Conservation (phyloP, 2,329 filamentous ascomycete genomes). For the Colletotrichum navitas region DNA sequence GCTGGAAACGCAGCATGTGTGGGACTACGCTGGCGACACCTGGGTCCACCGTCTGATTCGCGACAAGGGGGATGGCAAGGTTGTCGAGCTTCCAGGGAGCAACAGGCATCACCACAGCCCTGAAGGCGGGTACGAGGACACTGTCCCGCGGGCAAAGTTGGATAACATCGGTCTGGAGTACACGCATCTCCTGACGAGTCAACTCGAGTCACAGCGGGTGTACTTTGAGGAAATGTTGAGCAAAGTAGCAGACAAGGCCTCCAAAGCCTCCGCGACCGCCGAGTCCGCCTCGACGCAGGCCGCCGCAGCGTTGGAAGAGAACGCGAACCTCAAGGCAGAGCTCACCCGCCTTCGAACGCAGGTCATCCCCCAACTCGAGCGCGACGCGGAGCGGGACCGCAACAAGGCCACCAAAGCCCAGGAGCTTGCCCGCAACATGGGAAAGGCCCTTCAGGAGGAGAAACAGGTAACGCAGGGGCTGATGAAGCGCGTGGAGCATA, state of each 20-base stretch:
- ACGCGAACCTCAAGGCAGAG: slow-evolving; percentile 53
- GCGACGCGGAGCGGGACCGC: slow-evolving; percentile 76
- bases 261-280: slow-evolving; percentile 76
- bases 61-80: slow-evolving; percentile 91
- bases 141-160: slow-evolving; percentile 76
- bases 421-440: slow-evolving; percentile 79
- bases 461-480: slow-evolving; percentile 86
- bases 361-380: slow-evolving; percentile 77
- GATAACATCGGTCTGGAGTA: slow-evolving; percentile 92
- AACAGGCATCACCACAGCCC: slow-evolving; percentile 46
- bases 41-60: slow-evolving; percentile 97
- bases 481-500: slow-evolving; percentile 82
- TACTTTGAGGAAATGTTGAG: slow-evolving; percentile 96
- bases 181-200: slow-evolving; percentile 90
- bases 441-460: slow-evolving; percentile 85
- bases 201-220: slow-evolving; percentile 90
- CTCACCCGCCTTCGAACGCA: slow-evolving; percentile 65
- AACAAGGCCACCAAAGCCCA: slow-evolving; percentile 79
- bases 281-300: slow-evolving; percentile 69
- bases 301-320: slow-evolving; percentile 61
- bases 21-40: slow-evolving; percentile 96
- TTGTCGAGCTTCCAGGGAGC: slow-evolving; percentile 85
- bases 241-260: slow-evolving; percentile 90
- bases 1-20: slow-evolving; percentile 92
- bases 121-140: slow-evolving; percentile 67